Percentiles rank a stretch among this genome's conserved stretches.
These are phyloP conservation scores for Linum tenue DNA, from an alignment of 345 rosid species.

Conservation along the genomic window DNA sequence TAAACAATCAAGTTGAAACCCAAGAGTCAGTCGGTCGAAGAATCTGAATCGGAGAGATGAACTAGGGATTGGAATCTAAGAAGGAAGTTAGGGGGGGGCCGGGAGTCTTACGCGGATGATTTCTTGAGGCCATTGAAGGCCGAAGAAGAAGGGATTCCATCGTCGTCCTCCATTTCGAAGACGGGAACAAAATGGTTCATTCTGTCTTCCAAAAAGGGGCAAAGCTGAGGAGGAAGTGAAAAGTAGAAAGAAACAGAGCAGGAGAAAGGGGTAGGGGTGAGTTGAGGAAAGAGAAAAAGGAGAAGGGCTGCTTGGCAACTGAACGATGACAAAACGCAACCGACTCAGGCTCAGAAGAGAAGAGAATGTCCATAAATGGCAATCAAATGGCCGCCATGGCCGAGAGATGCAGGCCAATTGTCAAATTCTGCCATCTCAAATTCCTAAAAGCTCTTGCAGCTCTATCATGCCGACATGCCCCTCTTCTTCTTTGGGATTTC, in stretches of 20 bases:
- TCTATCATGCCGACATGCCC: neutral
- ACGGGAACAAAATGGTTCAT: slow-evolving; percentile 76
- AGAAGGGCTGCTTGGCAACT: neutral
- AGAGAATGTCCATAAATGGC: neutral
- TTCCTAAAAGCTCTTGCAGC: neutral
- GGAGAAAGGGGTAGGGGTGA: neutral
- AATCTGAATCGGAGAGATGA: neutral
- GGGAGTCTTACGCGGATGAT: slow-evolving; percentile 30
- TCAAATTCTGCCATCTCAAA: neutral
- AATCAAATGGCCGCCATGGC: neutral
- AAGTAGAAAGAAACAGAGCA: neutral
- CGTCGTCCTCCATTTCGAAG: slow-evolving; percentile 49
- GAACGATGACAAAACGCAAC: neutral
- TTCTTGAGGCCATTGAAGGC: slow-evolving; percentile 29
- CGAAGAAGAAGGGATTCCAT: slow-evolving; percentile 32
- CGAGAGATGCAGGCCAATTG: neutral
- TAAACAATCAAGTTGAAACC: neutral
- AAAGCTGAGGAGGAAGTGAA: neutral
- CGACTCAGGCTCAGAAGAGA: neutral
- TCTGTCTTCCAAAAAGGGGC: neutral
- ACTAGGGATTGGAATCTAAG: neutral
- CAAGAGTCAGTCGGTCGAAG: neutral
- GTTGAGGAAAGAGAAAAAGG: neutral
- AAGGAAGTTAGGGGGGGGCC: neutral
- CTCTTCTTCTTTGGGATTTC: neutral